Evolutionary conservation across 2,329 filamentous ascomycete species (phyloP), one percentile per base, ranked within the genome.

Genomic region (Bimuria novae-zelandiae): DNA sequence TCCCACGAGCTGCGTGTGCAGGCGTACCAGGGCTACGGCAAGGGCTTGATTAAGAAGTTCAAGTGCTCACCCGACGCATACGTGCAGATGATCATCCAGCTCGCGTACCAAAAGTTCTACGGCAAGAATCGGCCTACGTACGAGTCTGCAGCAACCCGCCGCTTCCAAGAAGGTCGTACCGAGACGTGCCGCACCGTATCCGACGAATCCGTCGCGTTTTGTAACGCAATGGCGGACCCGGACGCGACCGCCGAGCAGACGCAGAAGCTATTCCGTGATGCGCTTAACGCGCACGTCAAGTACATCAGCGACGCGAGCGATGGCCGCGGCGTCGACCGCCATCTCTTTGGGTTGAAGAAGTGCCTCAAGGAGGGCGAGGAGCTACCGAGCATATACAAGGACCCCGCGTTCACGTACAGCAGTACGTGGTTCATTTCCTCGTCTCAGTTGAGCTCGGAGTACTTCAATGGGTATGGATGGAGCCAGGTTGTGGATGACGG

Each of bases 381-480:
- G 59, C 58, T 95, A 2, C 94, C 94, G 0, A 82, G 84, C 17
- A 83, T 99, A 55, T 99, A 89, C 80, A 83, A 89, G 71, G 94
- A 99, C 72, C 90, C 92, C 0, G 89, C 92, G 3, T 97, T 84
- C 74, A 72, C 77, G 3, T 99, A 97, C 80, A 92, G 88, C 54
- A 80, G 83, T 69, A 91, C 88, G 12, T 99, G 94, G 94, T 96
- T 86, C 77, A 81, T 99, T 54, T 93, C 88, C 23, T 91, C 87
- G 23, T 91, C 86, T 56, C 95, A 99, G 79, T 80, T 99, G 73
- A 94, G 89, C 77, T 92, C 88, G 29, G 95, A 99, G 80, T 97
- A 90, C 81, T 99, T 97, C 78, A 99, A 99, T 74, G 94, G 95
- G 21, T 99, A 99, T 76, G 94, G 94, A 40, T 99, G 94, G 94